Base-by-base conservation (phyloP, 129 eudicot genomes). In the Solidago caesia region DNA sequence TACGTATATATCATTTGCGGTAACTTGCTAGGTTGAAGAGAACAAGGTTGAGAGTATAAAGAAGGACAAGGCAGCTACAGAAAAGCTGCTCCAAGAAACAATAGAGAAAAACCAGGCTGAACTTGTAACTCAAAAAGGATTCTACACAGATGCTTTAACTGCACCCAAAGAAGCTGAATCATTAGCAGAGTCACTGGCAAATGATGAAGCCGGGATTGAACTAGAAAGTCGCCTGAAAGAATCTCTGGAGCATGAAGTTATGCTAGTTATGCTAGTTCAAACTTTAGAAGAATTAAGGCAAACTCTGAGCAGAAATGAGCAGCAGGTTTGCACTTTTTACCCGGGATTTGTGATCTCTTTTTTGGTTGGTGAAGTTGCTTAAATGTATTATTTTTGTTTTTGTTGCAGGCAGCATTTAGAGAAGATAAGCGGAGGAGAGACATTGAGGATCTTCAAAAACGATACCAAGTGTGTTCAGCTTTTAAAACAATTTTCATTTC, bases 141-240 rank as follows among this genome's bases (percentile, higher is more conserved):
- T 81, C 78, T 91, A 90, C 45, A 87, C 94, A 12, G 77, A 76
- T 81, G 97, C 99, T 15, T 75, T 94, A 59, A 87, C 58, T 77
- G 96, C 88, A 61, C 96, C 99, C 67, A 94, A 94, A 68, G 96
- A 94, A 80, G 99, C 97, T 42, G 97, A 90, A 84, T 88, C 99
- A 26, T 82, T 88, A 80, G 89, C 99, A 49, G 90, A 94, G 78
- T 90, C 99, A 80, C 89, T 91, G 21, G 97, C 89, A 70, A 90
- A 94, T 71, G 78, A 85, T 79, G 99, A 94, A 80, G 97, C 97
- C 65, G 86, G 96, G 79, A 84, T 82, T 64, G 93, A 91, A 82
- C 81, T 94, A 45, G 97, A 94, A 77, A 61, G 86, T 75, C 91
- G 91, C 42, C 73, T 91, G 3, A 83, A 89, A 80, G 93, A 86